Conservation (phyloP, 352 stramenopile genomes). For the Elongisporangium prolatum region DNA sequence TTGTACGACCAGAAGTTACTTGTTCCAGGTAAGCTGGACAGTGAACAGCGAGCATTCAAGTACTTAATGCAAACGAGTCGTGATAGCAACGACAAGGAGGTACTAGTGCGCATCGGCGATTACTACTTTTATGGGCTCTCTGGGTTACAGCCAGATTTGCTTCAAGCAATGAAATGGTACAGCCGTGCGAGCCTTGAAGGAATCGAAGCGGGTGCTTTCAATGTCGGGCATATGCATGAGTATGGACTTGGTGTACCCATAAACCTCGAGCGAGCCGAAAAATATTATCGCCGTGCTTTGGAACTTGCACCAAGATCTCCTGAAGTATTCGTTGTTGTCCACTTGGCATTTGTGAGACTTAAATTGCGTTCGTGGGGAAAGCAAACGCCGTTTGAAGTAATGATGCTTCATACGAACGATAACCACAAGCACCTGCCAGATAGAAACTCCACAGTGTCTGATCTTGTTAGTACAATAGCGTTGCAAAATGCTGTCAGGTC, state of each 20-base stretch:
- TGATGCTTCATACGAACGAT: slow-evolving; percentile 3
- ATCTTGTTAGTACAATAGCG: no score
- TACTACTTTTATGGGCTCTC: slow-evolving; percentile 70
- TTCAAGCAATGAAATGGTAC: slow-evolving; percentile 58
- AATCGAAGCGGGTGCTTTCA: slow-evolving; percentile 55
- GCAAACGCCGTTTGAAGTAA: slow-evolving; percentile 14
- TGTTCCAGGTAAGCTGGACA: slow-evolving; percentile 8
- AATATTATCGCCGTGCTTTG: slow-evolving; percentile 59
- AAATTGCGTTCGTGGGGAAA: slow-evolving; percentile 25
- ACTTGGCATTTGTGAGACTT: slow-evolving; percentile 30
- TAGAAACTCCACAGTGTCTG: background rate
- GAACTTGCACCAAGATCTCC: slow-evolving; percentile 31
- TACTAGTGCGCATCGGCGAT: slow-evolving; percentile 66
- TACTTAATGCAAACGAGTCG: slow-evolving; percentile 33
- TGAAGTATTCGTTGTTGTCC: slow-evolving; percentile 29
- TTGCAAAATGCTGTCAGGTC: no score
- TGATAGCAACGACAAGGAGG: slow-evolving; percentile 49
- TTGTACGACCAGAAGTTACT: slow-evolving; percentile 63
- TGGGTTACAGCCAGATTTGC: slow-evolving; percentile 23
- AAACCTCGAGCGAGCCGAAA: slow-evolving; percentile 44
- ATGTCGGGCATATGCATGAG: slow-evolving; percentile 74
- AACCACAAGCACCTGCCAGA: no score
- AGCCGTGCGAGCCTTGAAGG: slow-evolving; percentile 62
- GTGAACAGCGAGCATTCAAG: slow-evolving; percentile 27
- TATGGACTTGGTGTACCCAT: slow-evolving; percentile 41